Base-by-base conservation (phyloP, 306 rosid species). In the Pterocarpus macrocarpus region DNA sequence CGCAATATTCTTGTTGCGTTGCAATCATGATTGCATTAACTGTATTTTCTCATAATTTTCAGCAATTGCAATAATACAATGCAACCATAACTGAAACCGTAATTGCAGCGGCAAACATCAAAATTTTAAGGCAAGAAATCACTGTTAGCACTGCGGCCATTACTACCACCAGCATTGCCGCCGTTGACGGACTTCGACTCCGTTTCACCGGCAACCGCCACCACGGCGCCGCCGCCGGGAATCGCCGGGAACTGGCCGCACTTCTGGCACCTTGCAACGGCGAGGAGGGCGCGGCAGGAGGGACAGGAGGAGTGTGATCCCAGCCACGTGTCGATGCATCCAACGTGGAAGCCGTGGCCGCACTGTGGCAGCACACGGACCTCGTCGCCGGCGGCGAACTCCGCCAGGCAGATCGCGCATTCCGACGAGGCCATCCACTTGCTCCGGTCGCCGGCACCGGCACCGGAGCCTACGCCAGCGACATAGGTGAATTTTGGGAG, bases 261-360 rank as follows among this genome's bases (percentile, higher is more conserved):
- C 84, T 90, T 90, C 22, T 87, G 89, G 73, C 97, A 92, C 57
- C 90, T 73, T 0, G 82, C 66, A 3, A 84, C 88, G n/a, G 82
- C 91, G 35, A 88, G 81, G 22, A 90, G 82, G 61, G 89, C 90
- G 12, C 94, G 91, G 36, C 94, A 92, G 12, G 91, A 90, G 4
- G 97, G 97, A 44, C 94, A 92, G 0, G 97, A 90, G 0, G 97
- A 92, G 82, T 92, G 94, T 7, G 91, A 80, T 12, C 81, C 89
- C 1, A 92, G 90, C 97, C 97, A 92, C 58, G 86, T 84, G 79
- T 92, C 97, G 11, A 92, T 81, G 84, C 97, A 92, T 2, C 75
- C 79, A 6, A 84, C 88, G 57, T 92, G 97, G 88, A 92, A 92
- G 0, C 85, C 84, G 9, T 92, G 97, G 3, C 91, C 89, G 61